Conservation (phyloP, 257 asterid genomes). For the Solanum ossicruentum region DNA sequence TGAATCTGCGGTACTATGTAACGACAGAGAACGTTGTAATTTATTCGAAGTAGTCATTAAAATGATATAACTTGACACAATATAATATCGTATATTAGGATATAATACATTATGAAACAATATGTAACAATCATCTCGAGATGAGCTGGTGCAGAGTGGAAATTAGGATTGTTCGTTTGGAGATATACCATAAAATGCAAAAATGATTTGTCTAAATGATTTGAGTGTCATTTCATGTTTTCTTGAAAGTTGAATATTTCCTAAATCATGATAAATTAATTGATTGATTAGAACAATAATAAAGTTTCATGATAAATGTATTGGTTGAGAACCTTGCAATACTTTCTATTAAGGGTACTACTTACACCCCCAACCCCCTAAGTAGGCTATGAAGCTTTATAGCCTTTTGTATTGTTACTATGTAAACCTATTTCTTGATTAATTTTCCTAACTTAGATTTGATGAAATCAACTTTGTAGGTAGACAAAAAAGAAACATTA, state of each 20-base stretch:
- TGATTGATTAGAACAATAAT: neutral
- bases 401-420: neutral
- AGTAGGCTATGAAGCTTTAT: neutral
- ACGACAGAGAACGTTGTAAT: too few relatives aligned
- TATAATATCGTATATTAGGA: too few relatives aligned
- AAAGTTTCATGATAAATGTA: neutral
- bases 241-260: too few relatives aligned
- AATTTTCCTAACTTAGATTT: neutral
- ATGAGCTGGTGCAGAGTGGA: neutral
- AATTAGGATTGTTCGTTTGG: neutral
- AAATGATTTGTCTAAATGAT: neutral
- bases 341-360: too few relatives aligned
- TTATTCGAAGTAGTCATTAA: too few relatives aligned
- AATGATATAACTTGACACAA: too few relatives aligned
- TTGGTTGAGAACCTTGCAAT: too few relatives aligned
- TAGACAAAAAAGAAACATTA: neutral
- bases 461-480: neutral
- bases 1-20: too few relatives aligned
- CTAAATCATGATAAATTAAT: neutral
- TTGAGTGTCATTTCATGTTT: neutral
- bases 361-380: too few relatives aligned
- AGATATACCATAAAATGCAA: neutral
- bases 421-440: neutral
- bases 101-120: too few relatives aligned
- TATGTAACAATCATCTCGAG: too few relatives aligned